A percentile compares a stretch with the other conserved stretches of the same genome.
Conservation (phyloP, 129 eudicot species). For the Helichrysum umbraculigerum region DNA sequence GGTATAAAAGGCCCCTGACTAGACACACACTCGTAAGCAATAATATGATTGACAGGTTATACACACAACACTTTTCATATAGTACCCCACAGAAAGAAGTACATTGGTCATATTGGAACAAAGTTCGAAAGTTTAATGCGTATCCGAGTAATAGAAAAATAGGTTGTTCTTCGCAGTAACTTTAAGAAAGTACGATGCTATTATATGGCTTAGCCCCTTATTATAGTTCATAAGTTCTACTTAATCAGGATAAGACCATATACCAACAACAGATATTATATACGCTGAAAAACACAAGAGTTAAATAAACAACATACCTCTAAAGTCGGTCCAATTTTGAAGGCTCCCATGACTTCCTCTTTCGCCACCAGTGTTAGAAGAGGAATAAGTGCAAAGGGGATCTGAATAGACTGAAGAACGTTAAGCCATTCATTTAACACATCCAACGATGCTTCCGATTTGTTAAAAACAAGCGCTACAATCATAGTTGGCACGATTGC, state of each 20-base stretch:
- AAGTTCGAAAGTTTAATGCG: not conserved
- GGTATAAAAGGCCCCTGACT: not conserved
- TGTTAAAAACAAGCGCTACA: constrained; percentile 68
- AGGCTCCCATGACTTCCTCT: constrained; percentile 80
- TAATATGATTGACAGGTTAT: not conserved
- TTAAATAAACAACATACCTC: constrained; percentile 46
- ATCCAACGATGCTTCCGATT: constrained; percentile 80
- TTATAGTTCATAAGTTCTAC: constrained; percentile 6
- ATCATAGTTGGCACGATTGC: constrained; percentile 88
- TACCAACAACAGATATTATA: not conserved
- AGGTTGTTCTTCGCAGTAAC: not conserved
- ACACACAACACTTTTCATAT: not conserved
- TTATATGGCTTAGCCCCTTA: not conserved
- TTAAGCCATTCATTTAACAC: constrained; percentile 85
- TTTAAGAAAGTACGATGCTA: not conserved
- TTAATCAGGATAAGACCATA: not conserved
- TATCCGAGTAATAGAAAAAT: no score
- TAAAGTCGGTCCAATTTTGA: constrained; percentile 78
- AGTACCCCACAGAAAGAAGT: constrained; percentile 45
- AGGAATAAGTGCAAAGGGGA: constrained; percentile 91
- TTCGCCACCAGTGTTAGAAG: constrained; percentile 83
- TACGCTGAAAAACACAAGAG: not conserved
- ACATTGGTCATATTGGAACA: not conserved
- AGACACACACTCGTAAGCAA: not conserved
- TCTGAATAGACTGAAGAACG: constrained; percentile 93